These are phyloP conservation scores for Paraphaeosphaeria minitans DNA, from an alignment of 2,329 filamentous ascomycete genomes.

Conservation along the genomic window DNA sequence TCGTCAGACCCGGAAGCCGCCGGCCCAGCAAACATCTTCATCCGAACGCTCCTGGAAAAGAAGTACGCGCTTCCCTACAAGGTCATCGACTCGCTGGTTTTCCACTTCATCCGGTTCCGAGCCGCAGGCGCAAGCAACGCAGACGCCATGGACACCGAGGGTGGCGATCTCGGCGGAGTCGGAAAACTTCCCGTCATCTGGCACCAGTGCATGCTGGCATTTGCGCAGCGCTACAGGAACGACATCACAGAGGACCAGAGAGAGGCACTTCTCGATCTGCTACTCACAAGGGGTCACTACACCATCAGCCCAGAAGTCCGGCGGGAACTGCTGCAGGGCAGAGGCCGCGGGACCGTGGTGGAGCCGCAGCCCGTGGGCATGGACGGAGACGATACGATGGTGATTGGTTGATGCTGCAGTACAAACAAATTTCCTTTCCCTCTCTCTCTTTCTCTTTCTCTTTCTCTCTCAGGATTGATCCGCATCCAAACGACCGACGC, in stretches of 20 bases:
- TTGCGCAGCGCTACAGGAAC: constrained; percentile 92
- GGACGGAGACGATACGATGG: constrained; percentile 89
- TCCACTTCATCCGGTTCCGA: constrained; percentile 92
- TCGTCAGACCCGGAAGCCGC: constrained; percentile 82
- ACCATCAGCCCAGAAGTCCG: constrained; percentile 90
- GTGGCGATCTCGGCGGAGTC: constrained; percentile 53
- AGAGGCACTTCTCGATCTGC: constrained; percentile 85
- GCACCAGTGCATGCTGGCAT: constrained; percentile 91
- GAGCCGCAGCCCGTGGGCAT: constrained; percentile 65
- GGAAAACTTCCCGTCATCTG: constrained; percentile 85
- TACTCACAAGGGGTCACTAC: constrained; percentile 83
- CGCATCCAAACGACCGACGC: not conserved
- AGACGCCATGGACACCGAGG: constrained; percentile 58
- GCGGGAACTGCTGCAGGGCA: constrained; percentile 83
- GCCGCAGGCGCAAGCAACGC: constrained; percentile 66
- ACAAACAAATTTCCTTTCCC: not conserved
- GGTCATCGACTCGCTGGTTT: constrained; percentile 91
- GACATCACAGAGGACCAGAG: constrained; percentile 95
- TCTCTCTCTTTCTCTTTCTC: too few species aligned
- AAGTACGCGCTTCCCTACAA: constrained; percentile 95
- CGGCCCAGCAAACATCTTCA: constrained; percentile 93
- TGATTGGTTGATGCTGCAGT: constrained; percentile 54
- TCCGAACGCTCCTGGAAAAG: constrained; percentile 91
- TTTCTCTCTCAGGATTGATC: not conserved
- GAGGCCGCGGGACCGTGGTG: constrained; percentile 77